Conservation (phyloP, 176 grass and related monocot species). For the bread wheat (Triticum aestivum) region DNA sequence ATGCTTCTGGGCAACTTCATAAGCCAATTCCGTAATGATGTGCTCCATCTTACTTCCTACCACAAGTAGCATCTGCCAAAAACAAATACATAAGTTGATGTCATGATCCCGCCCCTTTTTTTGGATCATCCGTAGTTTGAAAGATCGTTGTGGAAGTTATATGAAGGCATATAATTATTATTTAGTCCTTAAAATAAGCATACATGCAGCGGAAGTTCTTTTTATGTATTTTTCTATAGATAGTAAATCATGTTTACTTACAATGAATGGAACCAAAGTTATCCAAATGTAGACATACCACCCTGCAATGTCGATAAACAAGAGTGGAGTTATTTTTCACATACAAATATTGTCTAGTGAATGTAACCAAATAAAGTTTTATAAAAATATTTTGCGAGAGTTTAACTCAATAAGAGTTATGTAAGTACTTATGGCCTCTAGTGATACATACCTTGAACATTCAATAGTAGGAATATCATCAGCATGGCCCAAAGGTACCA, state of each 20-base stretch:
- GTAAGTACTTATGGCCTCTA: background rate
- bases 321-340: background rate
- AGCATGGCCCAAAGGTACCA: conserved; percentile 90
- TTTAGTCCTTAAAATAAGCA: background rate
- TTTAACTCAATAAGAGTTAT: background rate
- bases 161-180: background rate
- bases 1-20: conserved; percentile 71
- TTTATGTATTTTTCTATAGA: too few species aligned
- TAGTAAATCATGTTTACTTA: conserved; percentile 46
- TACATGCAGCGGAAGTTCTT: too few species aligned
- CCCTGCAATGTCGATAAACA: conserved; percentile 24
- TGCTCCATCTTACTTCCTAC: conserved; percentile 88
- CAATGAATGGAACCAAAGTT: conserved; percentile 57
- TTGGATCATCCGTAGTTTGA: background rate
- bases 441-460: conserved; percentile 64
- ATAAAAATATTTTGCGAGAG: background rate
- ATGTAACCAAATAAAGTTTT: background rate
- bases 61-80: conserved; percentile 50
- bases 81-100: background rate
- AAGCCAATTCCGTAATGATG: conserved; percentile 68
- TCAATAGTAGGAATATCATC: conserved; percentile 75
- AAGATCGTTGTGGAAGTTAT: background rate
- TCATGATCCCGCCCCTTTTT: background rate
- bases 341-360: conserved; percentile 12
- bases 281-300: conserved; percentile 89